phyloP scores from a whole-genome alignment of 1,284 basidiomycete species.

The Rugosomyces carneus region DNA sequence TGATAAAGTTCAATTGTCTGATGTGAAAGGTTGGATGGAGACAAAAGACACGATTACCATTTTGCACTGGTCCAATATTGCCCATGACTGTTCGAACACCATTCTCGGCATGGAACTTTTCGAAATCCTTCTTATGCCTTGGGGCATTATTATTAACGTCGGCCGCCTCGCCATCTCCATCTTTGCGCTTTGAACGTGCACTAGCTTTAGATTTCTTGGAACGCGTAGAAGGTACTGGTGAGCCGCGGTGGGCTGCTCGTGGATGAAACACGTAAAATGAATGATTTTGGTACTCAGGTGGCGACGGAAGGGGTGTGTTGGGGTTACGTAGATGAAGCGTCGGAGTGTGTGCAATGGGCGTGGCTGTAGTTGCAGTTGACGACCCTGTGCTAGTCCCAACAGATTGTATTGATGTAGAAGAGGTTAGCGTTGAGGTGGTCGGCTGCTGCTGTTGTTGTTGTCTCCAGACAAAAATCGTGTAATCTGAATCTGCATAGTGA shows the following conservation, averaged over 20 bases:
- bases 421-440: not conserved
- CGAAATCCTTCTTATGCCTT: slow-evolving; percentile 71
- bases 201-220: slow-evolving; percentile 33
- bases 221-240: slow-evolving; percentile 22
- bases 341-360: slow-evolving; percentile 25
- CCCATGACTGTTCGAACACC: slow-evolving; percentile 93
- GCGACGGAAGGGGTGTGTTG: slow-evolving; percentile 46
- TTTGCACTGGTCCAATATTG: slow-evolving; percentile 83
- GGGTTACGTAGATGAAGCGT: slow-evolving; percentile 67
- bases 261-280: slow-evolving; percentile 61
- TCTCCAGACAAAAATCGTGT: slow-evolving; percentile 73
- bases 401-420: slow-evolving; percentile 13
- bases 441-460: slow-evolving; percentile 44
- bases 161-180: slow-evolving; percentile 22
- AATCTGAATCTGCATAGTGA: slow-evolving; percentile 59
- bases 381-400: slow-evolving; percentile 15
- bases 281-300: slow-evolving; percentile 59
- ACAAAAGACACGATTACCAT: slow-evolving; percentile 48
- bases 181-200: slow-evolving; percentile 22
- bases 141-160: slow-evolving; percentile 39
- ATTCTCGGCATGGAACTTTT: slow-evolving; percentile 83
- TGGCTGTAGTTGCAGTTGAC: not conserved
- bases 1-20: not conserved
- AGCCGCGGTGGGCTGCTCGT: slow-evolving; percentile 9
- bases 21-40: not conserved